These are phyloP conservation scores for Phaeosphaeriaceae sp. DNA, from an alignment of 2,329 filamentous ascomycete species.

Conservation along the genomic window DNA sequence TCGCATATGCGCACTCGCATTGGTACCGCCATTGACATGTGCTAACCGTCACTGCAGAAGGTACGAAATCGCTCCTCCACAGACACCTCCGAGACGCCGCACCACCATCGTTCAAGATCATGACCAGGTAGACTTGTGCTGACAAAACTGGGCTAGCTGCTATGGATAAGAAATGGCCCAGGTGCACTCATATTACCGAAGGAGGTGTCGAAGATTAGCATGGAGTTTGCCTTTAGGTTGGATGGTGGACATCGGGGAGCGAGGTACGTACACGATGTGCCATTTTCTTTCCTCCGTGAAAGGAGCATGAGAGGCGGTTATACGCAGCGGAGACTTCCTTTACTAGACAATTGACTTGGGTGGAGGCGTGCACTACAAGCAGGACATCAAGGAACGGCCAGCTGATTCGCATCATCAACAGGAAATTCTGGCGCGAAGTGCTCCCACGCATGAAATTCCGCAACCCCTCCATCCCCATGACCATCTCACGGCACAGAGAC, in stretches of 20 bases:
- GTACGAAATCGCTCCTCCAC: constrained; percentile 29
- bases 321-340: too few relatives aligned
- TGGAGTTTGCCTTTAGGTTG: constrained; percentile 71
- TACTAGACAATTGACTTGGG: background rate
- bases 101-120: background rate
- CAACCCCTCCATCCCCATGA: constrained; percentile 86
- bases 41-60: constrained; percentile 40
- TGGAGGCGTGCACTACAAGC: too few relatives aligned
- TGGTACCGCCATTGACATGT: background rate
- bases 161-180: constrained; percentile 78
- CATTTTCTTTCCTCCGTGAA: constrained; percentile 15
- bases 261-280: constrained; percentile 59
- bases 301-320: too few relatives aligned
- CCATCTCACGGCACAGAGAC: constrained; percentile 70
- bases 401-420: constrained; percentile 44
- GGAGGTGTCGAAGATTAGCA: constrained; percentile 75
- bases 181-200: constrained; percentile 83
- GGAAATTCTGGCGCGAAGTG: constrained; percentile 86
- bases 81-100: constrained; percentile 23
- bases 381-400: background rate
- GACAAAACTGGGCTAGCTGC: constrained; percentile 60
- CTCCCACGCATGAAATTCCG: constrained; percentile 91
- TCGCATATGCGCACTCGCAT: constrained; percentile 17
- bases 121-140: background rate
- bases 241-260: constrained; percentile 75